Evolutionary conservation across 2,329 filamentous ascomycete genomes (phyloP).

Genomic region (Fusarium pseudograminearum): DNA sequence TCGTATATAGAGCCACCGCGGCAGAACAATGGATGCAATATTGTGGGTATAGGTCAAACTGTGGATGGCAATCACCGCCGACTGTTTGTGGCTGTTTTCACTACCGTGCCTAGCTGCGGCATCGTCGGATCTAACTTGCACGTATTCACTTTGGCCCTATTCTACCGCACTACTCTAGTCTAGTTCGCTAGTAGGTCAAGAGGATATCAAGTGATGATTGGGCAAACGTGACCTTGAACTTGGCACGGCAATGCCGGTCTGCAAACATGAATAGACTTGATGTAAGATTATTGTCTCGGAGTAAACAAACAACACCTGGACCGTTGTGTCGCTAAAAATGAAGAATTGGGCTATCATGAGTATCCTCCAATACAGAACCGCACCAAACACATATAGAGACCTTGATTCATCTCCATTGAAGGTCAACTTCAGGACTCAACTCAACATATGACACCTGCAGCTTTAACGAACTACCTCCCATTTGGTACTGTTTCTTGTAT

Average conservation of each 20-base stretch:
- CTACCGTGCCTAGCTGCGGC: background rate
- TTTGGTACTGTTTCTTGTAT: no score
- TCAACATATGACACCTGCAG: background rate
- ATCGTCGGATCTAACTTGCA: no score
- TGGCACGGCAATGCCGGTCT: background rate
- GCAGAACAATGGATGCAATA: background rate
- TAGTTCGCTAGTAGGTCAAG: background rate
- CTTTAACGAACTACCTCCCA: no score
- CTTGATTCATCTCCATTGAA: background rate
- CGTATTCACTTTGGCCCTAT: background rate
- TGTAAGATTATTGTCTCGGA: background rate
- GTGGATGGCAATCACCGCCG: background rate
- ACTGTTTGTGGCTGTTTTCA: background rate
- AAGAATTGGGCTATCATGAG: background rate
- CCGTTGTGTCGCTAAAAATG: background rate
- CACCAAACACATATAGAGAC: background rate
- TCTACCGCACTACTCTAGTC: background rate
- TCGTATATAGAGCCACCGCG: background rate
- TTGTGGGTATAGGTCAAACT: background rate
- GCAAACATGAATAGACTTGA: background rate
- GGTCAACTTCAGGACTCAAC: background rate
- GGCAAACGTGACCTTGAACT: background rate
- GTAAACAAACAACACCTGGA: background rate
- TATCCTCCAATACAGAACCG: background rate
- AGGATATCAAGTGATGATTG: background rate